A percentile compares a stretch with the other conserved stretches of the same genome.
Evolutionary conservation across 306 rosid species (phyloP).

Genomic region (Glycine soja): DNA sequence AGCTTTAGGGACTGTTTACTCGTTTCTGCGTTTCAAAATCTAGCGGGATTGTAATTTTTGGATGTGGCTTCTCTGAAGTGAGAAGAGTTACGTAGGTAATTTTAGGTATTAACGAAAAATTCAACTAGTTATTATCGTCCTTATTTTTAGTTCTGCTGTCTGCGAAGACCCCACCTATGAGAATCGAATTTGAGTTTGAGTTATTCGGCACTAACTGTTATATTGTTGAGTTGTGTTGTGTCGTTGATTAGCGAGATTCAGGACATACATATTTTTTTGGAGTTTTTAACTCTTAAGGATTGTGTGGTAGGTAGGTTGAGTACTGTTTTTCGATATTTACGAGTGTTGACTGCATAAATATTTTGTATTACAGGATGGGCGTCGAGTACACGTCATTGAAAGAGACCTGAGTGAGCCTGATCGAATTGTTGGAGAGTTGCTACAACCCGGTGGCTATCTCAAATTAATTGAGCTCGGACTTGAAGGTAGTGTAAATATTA

Average conservation of each 20-base stretch:
- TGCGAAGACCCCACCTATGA: neutral
- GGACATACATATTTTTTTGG: neutral
- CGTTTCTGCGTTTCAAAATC: neutral
- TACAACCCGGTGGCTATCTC: slow-evolving; percentile 98
- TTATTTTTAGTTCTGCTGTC: neutral
- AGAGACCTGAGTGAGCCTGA: slow-evolving; percentile 94
- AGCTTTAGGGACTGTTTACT: neutral
- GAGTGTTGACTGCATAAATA: slow-evolving; percentile 30
- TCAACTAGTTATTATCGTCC: neutral
- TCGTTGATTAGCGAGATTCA: slow-evolving; percentile 24
- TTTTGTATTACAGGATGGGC: slow-evolving; percentile 78
- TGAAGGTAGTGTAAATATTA: slow-evolving; percentile 64
- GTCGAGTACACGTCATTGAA: slow-evolving; percentile 83
- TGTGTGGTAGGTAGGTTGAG: neutral
- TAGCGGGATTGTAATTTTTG: neutral
- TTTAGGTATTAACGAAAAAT: neutral
- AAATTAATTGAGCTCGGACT: slow-evolving; percentile 91
- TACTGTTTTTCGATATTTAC: slow-evolving; percentile 6
- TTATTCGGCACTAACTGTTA: neutral
- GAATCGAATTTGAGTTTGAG: slow-evolving; percentile 1
- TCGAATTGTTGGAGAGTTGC: slow-evolving; percentile 93
- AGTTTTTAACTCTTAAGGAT: slow-evolving; percentile 3
- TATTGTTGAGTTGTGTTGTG: neutral
- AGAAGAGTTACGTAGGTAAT: neutral
- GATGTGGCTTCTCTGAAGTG: too few relatives aligned